A percentile compares a stretch with the other conserved stretches of the same genome.
Evolutionary conservation across 202 grass and related monocot genomes (phyloP).

Genomic region (Dendrocalamus latiflorus): DNA sequence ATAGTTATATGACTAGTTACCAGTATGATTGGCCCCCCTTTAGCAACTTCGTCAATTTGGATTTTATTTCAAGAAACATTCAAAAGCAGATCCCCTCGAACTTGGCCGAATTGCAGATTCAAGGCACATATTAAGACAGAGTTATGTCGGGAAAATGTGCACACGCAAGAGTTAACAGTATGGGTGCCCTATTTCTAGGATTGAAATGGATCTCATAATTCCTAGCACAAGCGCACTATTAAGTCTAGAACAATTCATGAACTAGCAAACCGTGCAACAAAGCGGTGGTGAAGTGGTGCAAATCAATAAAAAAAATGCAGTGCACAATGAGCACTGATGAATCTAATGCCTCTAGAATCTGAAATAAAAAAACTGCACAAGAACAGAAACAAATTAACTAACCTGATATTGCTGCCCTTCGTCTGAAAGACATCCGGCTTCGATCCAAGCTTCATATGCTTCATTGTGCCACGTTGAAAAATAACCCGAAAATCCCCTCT

Average conservation of each 20-base stretch:
- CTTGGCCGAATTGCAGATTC: background rate
- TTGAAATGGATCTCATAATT: slow-evolving; percentile 23
- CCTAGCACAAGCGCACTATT: background rate
- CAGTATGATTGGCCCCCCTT: slow-evolving; percentile 23
- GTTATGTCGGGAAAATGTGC: background rate
- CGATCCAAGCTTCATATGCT: slow-evolving; percentile 99
- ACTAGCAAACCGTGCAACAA: background rate
- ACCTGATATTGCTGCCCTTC: slow-evolving; percentile 75
- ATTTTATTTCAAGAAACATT: background rate
- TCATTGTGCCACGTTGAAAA: slow-evolving; percentile 53
- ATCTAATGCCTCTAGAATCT: background rate
- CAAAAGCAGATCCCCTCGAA: too few species aligned
- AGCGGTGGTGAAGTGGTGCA: background rate
- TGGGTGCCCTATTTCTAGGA: background rate
- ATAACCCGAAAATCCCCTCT: background rate
- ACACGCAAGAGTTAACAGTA: background rate
- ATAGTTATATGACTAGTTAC: background rate
- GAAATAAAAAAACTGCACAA: background rate
- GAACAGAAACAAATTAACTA: slow-evolving; percentile 21
- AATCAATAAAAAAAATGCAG: slow-evolving; percentile 1
- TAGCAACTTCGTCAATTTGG: background rate
- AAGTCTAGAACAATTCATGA: slow-evolving; percentile 1
- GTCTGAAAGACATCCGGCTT: slow-evolving; percentile 88
- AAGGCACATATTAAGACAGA: background rate
- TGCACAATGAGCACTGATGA: background rate